Base-by-base conservation (phyloP, 768 basidiomycete species). In the Phlebiopsis gigantea region DNA sequence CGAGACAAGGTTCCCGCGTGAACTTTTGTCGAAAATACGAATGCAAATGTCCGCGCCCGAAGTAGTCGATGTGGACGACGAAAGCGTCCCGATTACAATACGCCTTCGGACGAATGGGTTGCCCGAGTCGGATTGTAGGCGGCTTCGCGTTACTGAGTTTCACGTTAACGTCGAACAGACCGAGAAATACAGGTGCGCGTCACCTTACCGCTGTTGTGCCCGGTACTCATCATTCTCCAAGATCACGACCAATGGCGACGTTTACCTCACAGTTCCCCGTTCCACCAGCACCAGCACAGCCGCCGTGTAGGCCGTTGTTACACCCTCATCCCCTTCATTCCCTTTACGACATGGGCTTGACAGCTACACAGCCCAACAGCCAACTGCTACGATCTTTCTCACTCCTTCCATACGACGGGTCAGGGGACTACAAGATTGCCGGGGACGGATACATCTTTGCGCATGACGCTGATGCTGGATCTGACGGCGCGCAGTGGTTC, bases 21-120 rank as follows among this genome's bases (percentile, higher is more conserved):
- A 82, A 5, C 61, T 89, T 10, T 65, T 90, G 12, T 77, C 79
- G 5, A 83, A 83, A 58, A 74, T 93, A 21, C 79, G 87, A 56
- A 76, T 90, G 50, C 67, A 87, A 24, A 82, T 80, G 2, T 81
- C 83, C 17, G 75, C 87, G 3, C 87, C 90, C 0, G 76, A 79
- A 21, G 73, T 77, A 56, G 64, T 80, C 24, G 70, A 80, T 46
- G 68, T 82, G 54, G 67, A 78, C 12, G 78, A 76, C n/a, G 67
- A 68, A 26, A 63, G 61, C 2, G 54, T 92, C 26, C 79, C 85
- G 0, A 71, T 92, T 48, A 70, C 76, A 12, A 60, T 93, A 28
- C 80, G 85, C 30, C 64, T 93, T 45, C 80, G 85, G 21, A 79
- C 83, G 14, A 74, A 79, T 52, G 77, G 75, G 54, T 65, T 88